These are phyloP conservation scores for Pythium volutum DNA, from an alignment of 352 stramenopile genomes.

Conservation along the genomic window DNA sequence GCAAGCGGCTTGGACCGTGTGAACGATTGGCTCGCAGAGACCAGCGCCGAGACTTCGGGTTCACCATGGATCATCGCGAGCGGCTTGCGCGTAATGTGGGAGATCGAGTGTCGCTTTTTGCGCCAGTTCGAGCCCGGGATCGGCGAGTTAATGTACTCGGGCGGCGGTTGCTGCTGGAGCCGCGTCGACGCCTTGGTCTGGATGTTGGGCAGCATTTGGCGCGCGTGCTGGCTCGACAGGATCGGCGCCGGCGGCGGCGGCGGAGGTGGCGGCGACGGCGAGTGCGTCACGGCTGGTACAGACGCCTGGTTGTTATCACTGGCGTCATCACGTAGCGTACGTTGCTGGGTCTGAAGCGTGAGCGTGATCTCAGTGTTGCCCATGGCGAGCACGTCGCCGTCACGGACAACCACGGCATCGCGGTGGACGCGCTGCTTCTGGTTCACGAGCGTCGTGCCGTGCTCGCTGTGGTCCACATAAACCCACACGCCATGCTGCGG, in stretches of 20 bases:
- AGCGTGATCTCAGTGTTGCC: conserved; percentile 49
- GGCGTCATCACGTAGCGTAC: conserved; percentile 10
- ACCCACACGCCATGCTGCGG: conserved; percentile 57
- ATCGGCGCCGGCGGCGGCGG: not conserved
- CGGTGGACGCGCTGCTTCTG: conserved; percentile 33
- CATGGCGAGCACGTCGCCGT: conserved; percentile 54
- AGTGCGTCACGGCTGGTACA: not conserved
- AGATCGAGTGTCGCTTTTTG: conserved; percentile 55
- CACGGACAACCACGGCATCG: conserved; percentile 48
- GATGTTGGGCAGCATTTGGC: conserved; percentile 15
- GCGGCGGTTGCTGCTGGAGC: conserved; percentile 23
- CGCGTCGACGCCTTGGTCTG: not conserved
- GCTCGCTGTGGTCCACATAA: conserved; percentile 69
- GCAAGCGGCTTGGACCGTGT: conserved; percentile 8
- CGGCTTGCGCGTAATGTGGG: conserved; percentile 25
- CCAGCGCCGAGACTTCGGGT: not conserved
- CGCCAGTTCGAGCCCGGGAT: conserved; percentile 40
- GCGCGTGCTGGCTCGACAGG: conserved; percentile 5
- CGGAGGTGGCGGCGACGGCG: conserved; percentile 1
- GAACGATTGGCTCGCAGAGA: conserved; percentile 22
- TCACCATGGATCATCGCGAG: conserved; percentile 13
- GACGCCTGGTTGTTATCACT: conserved; percentile 4
- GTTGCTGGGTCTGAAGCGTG: conserved; percentile 8
- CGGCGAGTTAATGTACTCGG: conserved; percentile 60
- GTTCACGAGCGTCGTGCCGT: conserved; percentile 45